phyloP scores from a whole-genome alignment of 129 eudicot species.

The Artemisia argyi region DNA sequence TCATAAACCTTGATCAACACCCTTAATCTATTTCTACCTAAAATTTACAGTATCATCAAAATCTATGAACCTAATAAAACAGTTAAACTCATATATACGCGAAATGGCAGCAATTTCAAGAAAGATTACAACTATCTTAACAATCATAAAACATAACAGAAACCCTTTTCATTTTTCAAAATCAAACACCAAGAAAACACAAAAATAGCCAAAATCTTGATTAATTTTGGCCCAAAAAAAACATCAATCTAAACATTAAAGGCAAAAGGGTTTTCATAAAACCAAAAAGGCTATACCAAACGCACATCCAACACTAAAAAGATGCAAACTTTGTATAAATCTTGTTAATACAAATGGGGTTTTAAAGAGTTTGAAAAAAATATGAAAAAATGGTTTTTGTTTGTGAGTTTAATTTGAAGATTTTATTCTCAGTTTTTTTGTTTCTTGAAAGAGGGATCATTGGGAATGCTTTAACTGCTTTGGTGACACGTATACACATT shows the following conservation, averaged over 20 bases:
- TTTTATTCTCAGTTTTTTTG: not conserved
- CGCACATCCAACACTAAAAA: slow-evolving; percentile 24
- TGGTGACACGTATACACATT: slow-evolving; percentile 17
- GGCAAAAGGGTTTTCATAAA: slow-evolving; percentile 21
- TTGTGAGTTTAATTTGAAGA: not conserved
- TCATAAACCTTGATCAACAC: not conserved
- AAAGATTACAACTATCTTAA: too few relatives aligned
- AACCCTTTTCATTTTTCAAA: too few relatives aligned
- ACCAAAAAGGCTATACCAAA: slow-evolving; percentile 7
- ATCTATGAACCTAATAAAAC: slow-evolving; percentile 17
- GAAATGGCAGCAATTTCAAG: too few relatives aligned
- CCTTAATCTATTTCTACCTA: too few relatives aligned
- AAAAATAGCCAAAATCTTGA: slow-evolving; percentile 19
- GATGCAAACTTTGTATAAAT: slow-evolving; percentile 27
- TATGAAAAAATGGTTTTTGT: slow-evolving; percentile 12
- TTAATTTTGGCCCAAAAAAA: not conserved
- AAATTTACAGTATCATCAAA: not conserved
- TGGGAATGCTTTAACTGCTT: slow-evolving; percentile 27
- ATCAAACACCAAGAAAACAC: not conserved
- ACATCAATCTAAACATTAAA: slow-evolving; percentile 15
- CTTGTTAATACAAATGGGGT: slow-evolving; percentile 9
- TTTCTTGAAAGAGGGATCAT: slow-evolving; percentile 19
- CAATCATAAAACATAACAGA: too few relatives aligned
- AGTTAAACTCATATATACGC: not conserved
- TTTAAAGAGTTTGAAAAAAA: slow-evolving; percentile 4